Evolutionary conservation across 2,329 filamentous ascomycete genomes (phyloP), one percentile per base, ranked within the genome.

Genomic region (Graphilbum fragrans): DNA sequence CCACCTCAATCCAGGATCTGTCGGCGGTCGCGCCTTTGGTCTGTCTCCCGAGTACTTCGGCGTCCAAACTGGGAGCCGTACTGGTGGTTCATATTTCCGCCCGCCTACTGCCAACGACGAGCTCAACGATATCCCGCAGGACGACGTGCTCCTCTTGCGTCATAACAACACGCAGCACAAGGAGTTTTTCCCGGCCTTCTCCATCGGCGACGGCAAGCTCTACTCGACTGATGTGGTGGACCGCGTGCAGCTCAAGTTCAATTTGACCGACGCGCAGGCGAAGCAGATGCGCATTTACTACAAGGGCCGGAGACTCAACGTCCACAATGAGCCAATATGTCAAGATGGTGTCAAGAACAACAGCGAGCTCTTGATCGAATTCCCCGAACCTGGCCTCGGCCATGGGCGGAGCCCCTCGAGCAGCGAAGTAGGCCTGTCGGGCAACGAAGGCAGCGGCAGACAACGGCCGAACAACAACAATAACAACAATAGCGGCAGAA

Each of bases 181-280:
- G 1, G 72, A 81, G 36, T 78, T 81, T 52, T 88, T 88, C 52
- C 80, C 84, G 0, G 79, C 79, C 12, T 84, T 80, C 58, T 74
- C 77, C 45, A 87, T 90, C 53, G 79, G 77, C 44, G 79, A 85
- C 55, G 82, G 82, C 37, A 79, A 82, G 54, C 63, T 88, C 42
- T 69, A 66, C 27, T 74, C 86, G 27, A 62, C 67, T 41, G 80
- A 84, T 51, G 68, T 88, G 25, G 71, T 74, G 43, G 69, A 80
- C 41, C 77, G 81, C n/a, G 74, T 78, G 5, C 77, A 74, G 41
- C 66, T 80, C 49, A 69, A 84, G 55, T 70, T 85, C 61, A 72
- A 76, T 40, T 60, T 85, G 25, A 66, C 71, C 5, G 70, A 77
- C 36, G 63, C 64, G 53, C 55, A 66, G 53, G 57, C 63, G 8